A percentile compares a stretch with the other conserved stretches of the same genome.
Conservation (phyloP, 495 filamentous ascomycete species). For the Hyaloscypha hepaticicola region DNA sequence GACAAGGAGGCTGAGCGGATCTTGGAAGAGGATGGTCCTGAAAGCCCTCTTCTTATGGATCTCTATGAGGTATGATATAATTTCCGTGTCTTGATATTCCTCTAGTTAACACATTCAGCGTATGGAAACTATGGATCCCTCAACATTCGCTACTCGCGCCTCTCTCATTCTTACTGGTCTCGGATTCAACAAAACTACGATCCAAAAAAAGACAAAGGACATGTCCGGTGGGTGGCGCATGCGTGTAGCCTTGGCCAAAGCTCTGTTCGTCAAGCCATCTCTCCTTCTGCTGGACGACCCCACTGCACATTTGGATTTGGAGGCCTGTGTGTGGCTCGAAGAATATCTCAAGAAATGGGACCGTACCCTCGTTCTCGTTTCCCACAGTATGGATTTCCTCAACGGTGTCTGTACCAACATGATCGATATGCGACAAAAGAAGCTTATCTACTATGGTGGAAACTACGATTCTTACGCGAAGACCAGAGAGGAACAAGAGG, state of each 20-base stretch:
- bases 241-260: slow-evolving; percentile 97
- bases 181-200: slow-evolving; percentile 96
- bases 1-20: slow-evolving; percentile 88
- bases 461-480: slow-evolving; percentile 99
- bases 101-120: slow-evolving; percentile 60
- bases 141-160: slow-evolving; percentile 97
- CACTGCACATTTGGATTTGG: slow-evolving; percentile 98
- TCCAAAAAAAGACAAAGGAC: slow-evolving; percentile 99
- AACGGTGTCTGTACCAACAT: slow-evolving; percentile 99
- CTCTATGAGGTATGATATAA: slow-evolving; percentile 79
- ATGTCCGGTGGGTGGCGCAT: slow-evolving; percentile 99
- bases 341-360: slow-evolving; percentile 99
- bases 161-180: slow-evolving; percentile 98
- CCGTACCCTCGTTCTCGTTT: slow-evolving; percentile 93
- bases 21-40: slow-evolving; percentile 86
- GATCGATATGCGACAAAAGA: slow-evolving; percentile 93
- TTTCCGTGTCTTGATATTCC: not conserved
- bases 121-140: slow-evolving; percentile 98
- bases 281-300: slow-evolving; percentile 96
- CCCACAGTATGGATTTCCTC: slow-evolving; percentile 96
- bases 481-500: slow-evolving; percentile 91
- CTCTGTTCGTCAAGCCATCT: slow-evolving; percentile 96
- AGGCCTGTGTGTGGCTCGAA: slow-evolving; percentile 99
- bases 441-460: slow-evolving; percentile 97
- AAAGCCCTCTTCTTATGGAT: slow-evolving; percentile 87